Base-by-base conservation (phyloP, 352 stramenopile species). In the Phytophthora aleatoria region DNA sequence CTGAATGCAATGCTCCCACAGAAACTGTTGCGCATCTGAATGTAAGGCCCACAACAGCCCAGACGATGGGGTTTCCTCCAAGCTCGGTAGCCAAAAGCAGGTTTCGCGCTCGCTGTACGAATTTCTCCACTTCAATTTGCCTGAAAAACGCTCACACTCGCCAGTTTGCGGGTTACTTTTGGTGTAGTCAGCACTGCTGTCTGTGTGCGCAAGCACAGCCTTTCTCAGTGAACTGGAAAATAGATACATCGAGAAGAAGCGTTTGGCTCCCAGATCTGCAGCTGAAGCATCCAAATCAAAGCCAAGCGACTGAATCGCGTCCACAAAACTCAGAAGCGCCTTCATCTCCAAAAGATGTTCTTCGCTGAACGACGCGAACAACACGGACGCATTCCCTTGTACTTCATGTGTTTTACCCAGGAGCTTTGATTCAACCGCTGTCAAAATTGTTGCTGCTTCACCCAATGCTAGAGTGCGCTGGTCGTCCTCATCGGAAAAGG, bases 1-100 rank as follows among this genome's bases (percentile, higher is more conserved):
- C 20, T 74, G 49, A 45, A 92, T 80, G 38, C 80, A 91, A 41
- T 90, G 79, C 33, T 93, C 83, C 31, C 83, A 69, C 28, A 95
- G 55, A 64, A 95, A 92, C 36, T 81, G 69, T 33, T 94, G 85
- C n/a, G 87, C 79, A 58, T 91, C 81, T 15, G 87, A 95, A 41
- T 94, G 87, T n/a, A 95, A 64, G 7, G 85, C 87, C 87, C 87
- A 95, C 15, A 92, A 31, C 8, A 94, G 57, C 1, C 77, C 85
- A 26, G 87, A 95, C 3, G 84, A 92, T 20, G 87, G 87, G 5
- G 69, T 70, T 31, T 94, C 81, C 8, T 77, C 64, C 44, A 89
- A 60, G 30, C 64, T 73, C 52, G 51, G 63, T 27, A 49, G 30
- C 59, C 38, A 60, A 20, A 38, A 59, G 16, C 57, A 41, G 26